phyloP scores from a whole-genome alignment of 352 stramenopile species.

The Globisporangium apiculatum region DNA sequence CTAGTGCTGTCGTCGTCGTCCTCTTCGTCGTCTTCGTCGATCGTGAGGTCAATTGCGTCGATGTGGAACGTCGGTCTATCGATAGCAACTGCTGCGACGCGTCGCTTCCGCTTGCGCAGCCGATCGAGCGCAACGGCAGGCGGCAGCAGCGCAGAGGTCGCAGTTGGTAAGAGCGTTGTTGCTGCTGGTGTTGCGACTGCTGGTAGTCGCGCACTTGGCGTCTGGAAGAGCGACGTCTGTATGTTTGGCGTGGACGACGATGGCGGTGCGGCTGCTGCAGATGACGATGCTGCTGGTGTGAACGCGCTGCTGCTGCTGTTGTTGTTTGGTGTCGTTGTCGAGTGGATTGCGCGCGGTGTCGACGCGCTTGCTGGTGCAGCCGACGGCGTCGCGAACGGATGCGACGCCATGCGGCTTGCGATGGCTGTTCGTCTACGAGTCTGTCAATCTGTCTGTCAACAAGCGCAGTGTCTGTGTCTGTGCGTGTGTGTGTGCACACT shows the following conservation, averaged over 20 bases:
- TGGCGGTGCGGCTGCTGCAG: conserved; percentile 1
- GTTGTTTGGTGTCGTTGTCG: neutral
- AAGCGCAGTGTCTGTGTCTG: no score
- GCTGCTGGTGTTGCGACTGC: neutral
- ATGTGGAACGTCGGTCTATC: conserved; percentile 16
- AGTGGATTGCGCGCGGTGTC: neutral
- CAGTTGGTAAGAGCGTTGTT: neutral
- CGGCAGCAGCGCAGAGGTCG: neutral
- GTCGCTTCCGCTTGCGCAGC: conserved; percentile 32
- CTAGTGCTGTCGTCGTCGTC: neutral
- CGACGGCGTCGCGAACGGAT: neutral
- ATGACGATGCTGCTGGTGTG: neutral
- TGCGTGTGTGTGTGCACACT: no score
- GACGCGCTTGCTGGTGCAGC: neutral
- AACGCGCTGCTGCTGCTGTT: neutral
- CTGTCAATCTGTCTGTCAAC: no score
- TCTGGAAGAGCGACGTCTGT: neutral
- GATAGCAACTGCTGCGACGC: conserved; percentile 22
- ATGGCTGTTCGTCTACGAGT: no score
- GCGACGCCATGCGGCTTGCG: no score
- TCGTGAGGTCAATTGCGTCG: conserved; percentile 16
- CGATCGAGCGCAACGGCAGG: conserved; percentile 7
- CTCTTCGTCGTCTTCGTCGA: conserved; percentile 12
- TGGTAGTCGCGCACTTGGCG: neutral
- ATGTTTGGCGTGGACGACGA: conserved; percentile 2